phyloP scores from a whole-genome alignment of 352 stramenopile species.

The Globisporangium iwayamae region DNA sequence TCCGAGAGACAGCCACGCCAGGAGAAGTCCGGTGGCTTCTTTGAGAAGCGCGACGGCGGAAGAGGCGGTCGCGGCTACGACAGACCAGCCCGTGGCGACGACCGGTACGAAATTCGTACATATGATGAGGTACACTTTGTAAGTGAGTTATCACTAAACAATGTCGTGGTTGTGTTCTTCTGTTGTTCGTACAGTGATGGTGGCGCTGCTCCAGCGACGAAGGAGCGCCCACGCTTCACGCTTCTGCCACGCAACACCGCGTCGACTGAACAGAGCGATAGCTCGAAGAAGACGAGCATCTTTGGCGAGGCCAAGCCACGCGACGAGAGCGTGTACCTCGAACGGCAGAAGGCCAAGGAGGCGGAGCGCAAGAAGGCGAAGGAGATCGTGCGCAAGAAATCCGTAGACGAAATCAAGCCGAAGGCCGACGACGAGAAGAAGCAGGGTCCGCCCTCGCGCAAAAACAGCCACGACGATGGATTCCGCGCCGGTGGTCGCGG shows the following conservation, averaged over 20 bases:
- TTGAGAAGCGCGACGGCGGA: conserved; percentile 48
- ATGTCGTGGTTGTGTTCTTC: conserved; percentile 3
- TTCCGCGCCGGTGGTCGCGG: conserved; percentile 21
- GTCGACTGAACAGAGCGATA: conserved; percentile 31
- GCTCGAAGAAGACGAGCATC: conserved; percentile 49
- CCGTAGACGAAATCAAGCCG: conserved; percentile 17
- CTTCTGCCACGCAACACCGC: conserved; percentile 49
- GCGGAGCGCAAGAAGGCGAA: conserved; percentile 26
- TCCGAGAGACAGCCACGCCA: conserved; percentile 51
- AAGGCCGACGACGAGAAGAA: conserved; percentile 32
- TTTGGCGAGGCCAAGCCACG: conserved; percentile 86
- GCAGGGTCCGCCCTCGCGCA: conserved; percentile 20
- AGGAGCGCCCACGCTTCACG: conserved; percentile 56
- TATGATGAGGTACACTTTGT: neutral
- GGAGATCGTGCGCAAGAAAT: conserved; percentile 16
- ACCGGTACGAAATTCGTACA: conserved; percentile 23
- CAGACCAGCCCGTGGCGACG: conserved; percentile 17
- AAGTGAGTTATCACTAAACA: neutral
- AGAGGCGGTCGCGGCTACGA: conserved; percentile 24
- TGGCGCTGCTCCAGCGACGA: conserved; percentile 20
- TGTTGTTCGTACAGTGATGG: neutral
- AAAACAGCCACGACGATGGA: conserved; percentile 47
- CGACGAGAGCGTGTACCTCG: conserved; percentile 62
- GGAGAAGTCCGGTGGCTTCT: conserved; percentile 39
- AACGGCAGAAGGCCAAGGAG: conserved; percentile 57